Base-by-base conservation (phyloP, 2,329 filamentous ascomycete genomes). In the Zalaria sp. region DNA sequence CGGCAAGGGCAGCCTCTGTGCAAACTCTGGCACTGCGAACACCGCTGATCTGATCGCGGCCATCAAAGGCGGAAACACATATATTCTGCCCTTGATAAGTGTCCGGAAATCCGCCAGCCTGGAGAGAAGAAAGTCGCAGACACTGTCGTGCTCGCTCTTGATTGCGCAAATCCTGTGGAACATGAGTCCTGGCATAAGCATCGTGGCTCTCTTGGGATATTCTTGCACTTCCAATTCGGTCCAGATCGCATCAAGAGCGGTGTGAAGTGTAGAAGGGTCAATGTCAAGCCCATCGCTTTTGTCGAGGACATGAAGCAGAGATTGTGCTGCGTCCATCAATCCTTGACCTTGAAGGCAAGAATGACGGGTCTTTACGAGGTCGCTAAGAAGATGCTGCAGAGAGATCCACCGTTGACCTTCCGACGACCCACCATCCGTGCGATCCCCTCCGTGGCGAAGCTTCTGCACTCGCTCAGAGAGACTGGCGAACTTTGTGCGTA, bases 161-260 rank as follows among this genome's bases (percentile, higher is more conserved):
- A 44, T 38, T 27, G 58, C 48, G 48, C 56, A 56, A 9, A 27
- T 42, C 5, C 54, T 51, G 43, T 66, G 57, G 25, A 66, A 57
- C 8, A 66, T 50, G 1, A 66, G 36, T 4, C 46, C 40, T 3
- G 65, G 60, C 5, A 68, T 34, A 10, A 55, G 50, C 36, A 64
- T 47, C 4, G 63, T 53, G 1, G 64, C 55, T 2, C 52, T 51
- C 45, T 65, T 61, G 8, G 61, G 60, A 46, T 66, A 69, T 35
- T 69, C 67, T 39, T 68, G 60, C 38, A 63, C 63, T 43, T 69
- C 67, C 2, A 66, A 51, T 44, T 69, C 66, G 28, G 61, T 61
- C 65, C 65, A 69, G n/a, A 69, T 52, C 29, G 58, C 56, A 6
- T 59, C 47, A 3, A 62, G 39, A 3, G 43, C 42, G 8, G 43